These are phyloP conservation scores for Hippophae rhamnoides DNA, from an alignment of 306 rosid species.

Conservation along the genomic window DNA sequence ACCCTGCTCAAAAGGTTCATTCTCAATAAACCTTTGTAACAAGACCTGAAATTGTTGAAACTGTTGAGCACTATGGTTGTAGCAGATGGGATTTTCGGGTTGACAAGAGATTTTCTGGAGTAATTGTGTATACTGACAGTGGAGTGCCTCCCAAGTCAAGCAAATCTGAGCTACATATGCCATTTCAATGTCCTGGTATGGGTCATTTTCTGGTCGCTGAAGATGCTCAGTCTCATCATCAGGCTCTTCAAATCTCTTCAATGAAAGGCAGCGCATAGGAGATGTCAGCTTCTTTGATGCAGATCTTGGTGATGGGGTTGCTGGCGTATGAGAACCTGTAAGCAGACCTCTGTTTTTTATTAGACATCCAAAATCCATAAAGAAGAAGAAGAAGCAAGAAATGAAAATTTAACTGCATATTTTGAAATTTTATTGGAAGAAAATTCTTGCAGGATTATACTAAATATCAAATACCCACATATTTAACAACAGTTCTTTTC, in stretches of 20 bases:
- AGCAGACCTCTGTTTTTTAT: conserved; percentile 5
- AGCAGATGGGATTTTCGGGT: conserved; percentile 58
- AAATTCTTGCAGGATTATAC: neutral
- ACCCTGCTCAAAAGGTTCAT: conserved; percentile 90
- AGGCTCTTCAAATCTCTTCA: conserved; percentile 70
- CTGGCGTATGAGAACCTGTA: conserved; percentile 43
- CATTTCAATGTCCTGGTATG: conserved; percentile 65
- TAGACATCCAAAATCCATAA: conserved; percentile 9
- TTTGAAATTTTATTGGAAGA: neutral
- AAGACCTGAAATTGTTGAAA: conserved; percentile 94
- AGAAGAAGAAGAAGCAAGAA: neutral
- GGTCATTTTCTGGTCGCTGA: conserved; percentile 45
- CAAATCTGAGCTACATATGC: conserved; percentile 88
- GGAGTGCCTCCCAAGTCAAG: conserved; percentile 97
- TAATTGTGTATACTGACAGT: conserved; percentile 80
- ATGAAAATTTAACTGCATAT: conserved; percentile 1
- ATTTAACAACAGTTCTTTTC: no score
- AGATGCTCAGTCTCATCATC: conserved; percentile 73
- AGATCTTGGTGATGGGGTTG: conserved; percentile 67
- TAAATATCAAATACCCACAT: no score
- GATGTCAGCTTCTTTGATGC: conserved; percentile 74
- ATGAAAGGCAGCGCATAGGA: conserved; percentile 84
- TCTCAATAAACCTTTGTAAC: conserved; percentile 82
- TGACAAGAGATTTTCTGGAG: conserved; percentile 70
- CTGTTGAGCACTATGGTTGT: conserved; percentile 69